A percentile compares a stretch with the other conserved stretches of the same genome.
These are phyloP conservation scores for Wickerhamiella hasegawae DNA, from an alignment of 805 yeast species.

Conservation along the genomic window DNA sequence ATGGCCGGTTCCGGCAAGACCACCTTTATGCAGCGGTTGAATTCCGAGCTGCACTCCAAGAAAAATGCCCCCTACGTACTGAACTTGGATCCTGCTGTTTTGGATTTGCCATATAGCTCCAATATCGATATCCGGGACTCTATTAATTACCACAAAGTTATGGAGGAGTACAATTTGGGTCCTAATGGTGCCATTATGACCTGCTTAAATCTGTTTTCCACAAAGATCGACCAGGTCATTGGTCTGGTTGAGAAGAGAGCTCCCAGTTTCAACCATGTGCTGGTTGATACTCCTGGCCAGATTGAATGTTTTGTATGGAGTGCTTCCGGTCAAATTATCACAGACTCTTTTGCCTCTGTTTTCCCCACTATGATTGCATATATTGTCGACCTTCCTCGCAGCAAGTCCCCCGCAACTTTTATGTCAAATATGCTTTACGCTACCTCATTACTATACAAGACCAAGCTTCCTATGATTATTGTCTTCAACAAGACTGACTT, in stretches of 20 bases:
- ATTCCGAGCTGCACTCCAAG: slow-evolving; percentile 67
- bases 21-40: slow-evolving; percentile 89
- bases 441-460: slow-evolving; percentile 88
- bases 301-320: slow-evolving; percentile 98
- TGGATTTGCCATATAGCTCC: slow-evolving; percentile 83
- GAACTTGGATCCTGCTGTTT: slow-evolving; percentile 91
- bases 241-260: slow-evolving; percentile 67
- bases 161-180: slow-evolving; percentile 86
- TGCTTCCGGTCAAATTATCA: slow-evolving; percentile 90
- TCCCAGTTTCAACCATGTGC: slow-evolving; percentile 41
- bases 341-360: slow-evolving; percentile 90
- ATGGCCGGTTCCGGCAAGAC: slow-evolving; percentile 88
- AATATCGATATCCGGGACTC: slow-evolving; percentile 95
- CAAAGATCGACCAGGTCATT: slow-evolving; percentile 92
- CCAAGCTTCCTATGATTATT: slow-evolving; percentile 89
- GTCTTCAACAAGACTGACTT: slow-evolving; percentile 95
- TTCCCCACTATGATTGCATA: slow-evolving; percentile 94
- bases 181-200: slow-evolving; percentile 99
- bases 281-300: slow-evolving; percentile 97
- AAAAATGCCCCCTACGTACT: slow-evolving; percentile 72
- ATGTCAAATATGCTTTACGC: slow-evolving; percentile 98
- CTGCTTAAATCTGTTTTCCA: slow-evolving; percentile 75
- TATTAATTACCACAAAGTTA: slow-evolving; percentile 85
- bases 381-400: slow-evolving; percentile 91
- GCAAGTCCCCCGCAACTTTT: slow-evolving; percentile 87